These are phyloP conservation scores for Hypoxylon sp. DNA, from an alignment of 2,329 filamentous ascomycete species.

Conservation along the genomic window DNA sequence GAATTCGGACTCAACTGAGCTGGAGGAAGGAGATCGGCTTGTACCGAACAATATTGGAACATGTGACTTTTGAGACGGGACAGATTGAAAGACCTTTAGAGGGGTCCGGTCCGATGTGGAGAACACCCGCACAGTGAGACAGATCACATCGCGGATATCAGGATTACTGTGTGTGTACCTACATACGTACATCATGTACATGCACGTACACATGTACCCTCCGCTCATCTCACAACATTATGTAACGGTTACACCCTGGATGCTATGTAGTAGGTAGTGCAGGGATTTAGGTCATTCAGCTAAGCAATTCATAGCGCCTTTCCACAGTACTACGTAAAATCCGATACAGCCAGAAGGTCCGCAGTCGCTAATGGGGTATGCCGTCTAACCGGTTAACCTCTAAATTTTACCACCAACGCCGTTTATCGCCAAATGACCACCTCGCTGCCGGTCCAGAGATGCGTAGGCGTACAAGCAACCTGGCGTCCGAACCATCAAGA, in stretches of 20 bases:
- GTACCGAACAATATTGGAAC: conserved; percentile 1
- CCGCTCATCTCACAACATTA: not conserved
- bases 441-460: not conserved
- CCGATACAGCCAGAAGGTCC: not conserved
- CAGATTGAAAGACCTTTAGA: conserved; percentile 6
- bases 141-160: not conserved
- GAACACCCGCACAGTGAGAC: conserved; percentile 5
- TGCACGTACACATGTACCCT: no score
- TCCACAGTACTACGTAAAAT: not conserved
- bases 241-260: not conserved
- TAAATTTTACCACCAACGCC: conserved; percentile 8
- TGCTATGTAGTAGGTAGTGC: not conserved
- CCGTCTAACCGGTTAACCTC: not conserved
- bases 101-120: conserved; percentile 17
- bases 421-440: not conserved
- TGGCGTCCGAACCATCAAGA: not conserved
- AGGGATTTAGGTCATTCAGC: not conserved
- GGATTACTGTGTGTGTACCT: not conserved
- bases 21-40: not conserved
- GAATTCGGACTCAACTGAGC: not conserved
- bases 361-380: not conserved
- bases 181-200: not conserved
- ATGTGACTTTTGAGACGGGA: conserved; percentile 15
- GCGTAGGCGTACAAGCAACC: not conserved
- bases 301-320: not conserved